Conservation (phyloP, 352 stramenopile genomes). For the Globisporangium spiculum region DNA sequence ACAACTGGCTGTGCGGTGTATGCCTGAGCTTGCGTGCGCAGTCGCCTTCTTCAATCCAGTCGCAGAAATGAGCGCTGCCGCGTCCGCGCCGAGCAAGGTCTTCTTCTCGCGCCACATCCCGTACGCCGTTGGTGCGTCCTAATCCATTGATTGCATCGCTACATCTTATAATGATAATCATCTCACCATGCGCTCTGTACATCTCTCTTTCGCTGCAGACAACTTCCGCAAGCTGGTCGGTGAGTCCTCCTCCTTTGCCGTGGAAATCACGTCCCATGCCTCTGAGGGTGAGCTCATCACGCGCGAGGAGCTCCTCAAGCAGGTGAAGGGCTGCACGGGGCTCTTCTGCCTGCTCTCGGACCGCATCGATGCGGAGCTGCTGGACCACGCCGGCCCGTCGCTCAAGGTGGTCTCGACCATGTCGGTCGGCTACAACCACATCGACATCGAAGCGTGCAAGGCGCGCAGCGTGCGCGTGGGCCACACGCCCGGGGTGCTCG, state of each 20-base stretch:
- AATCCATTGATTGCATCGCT: too few species aligned
- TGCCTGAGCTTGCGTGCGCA: too few species aligned
- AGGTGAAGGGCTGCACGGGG: conserved; percentile 48
- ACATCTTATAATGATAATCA: not conserved
- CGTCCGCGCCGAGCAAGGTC: conserved; percentile 33
- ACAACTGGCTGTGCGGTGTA: not conserved
- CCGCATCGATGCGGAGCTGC: conserved; percentile 63
- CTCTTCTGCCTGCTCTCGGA: conserved; percentile 72
- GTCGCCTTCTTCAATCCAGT: not conserved
- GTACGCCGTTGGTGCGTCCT: conserved; percentile 52
- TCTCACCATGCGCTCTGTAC: not conserved
- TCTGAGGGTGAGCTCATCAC: conserved; percentile 35
- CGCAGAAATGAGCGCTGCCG: not conserved
- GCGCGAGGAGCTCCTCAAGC: conserved; percentile 42
- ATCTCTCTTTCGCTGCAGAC: conserved; percentile 15
- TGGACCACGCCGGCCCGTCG: conserved; percentile 48
- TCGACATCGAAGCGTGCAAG: conserved; percentile 78
- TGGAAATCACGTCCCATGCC: conserved; percentile 24
- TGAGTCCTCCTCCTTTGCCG: conserved; percentile 1
- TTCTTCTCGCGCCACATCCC: conserved; percentile 74
- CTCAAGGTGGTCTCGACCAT: conserved; percentile 82
- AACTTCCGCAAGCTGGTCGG: conserved; percentile 28
- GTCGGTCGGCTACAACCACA: conserved; percentile 90
- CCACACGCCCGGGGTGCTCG: conserved; percentile 82
- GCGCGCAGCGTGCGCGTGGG: conserved; percentile 66